phyloP scores from a whole-genome alignment of 1,139 yeast species.

The Groenewaldozyma auringiensis region DNA sequence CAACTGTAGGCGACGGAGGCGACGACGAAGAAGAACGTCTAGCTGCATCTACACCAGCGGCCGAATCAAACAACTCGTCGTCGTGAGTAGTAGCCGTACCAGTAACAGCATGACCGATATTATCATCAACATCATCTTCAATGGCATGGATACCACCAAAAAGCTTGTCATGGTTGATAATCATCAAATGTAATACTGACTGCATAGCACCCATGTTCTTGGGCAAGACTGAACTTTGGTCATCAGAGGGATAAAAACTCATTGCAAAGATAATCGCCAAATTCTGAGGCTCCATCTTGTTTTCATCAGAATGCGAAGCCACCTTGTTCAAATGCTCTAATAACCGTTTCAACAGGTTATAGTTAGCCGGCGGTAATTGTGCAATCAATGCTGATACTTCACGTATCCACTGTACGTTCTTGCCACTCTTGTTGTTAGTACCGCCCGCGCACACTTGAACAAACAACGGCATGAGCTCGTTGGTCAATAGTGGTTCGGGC shows the following conservation, averaged over 20 bases:
- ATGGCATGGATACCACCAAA: slow-evolving; percentile 18
- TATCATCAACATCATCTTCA: neutral
- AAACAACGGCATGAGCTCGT: slow-evolving; percentile 40
- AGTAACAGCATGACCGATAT: neutral
- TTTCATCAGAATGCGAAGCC: slow-evolving; percentile 49
- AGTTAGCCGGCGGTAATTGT: slow-evolving; percentile 57
- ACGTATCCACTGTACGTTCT: neutral
- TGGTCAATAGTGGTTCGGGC: slow-evolving; percentile 78
- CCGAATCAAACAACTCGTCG: neutral
- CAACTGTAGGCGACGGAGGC: neutral
- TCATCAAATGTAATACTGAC: slow-evolving; percentile 32
- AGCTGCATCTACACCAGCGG: neutral
- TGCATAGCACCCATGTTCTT: slow-evolving; percentile 34
- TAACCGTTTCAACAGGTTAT: slow-evolving; percentile 57
- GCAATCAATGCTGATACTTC: slow-evolving; percentile 32
- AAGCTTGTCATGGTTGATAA: slow-evolving; percentile 24
- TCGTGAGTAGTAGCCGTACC: neutral
- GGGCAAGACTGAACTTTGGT: slow-evolving; percentile 9
- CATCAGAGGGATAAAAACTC: slow-evolving; percentile 41
- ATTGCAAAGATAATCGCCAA: slow-evolving; percentile 69
- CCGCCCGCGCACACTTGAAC: slow-evolving; percentile 33
- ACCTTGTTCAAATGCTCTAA: slow-evolving; percentile 59
- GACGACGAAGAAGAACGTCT: neutral
- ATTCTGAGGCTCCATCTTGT: slow-evolving; percentile 74
- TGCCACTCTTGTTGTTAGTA: neutral